Percentiles rank a stretch among this genome's conserved stretches.
phyloP scores from a whole-genome alignment of 2,329 filamentous ascomycete species.

The Fusarium haematococcum region DNA sequence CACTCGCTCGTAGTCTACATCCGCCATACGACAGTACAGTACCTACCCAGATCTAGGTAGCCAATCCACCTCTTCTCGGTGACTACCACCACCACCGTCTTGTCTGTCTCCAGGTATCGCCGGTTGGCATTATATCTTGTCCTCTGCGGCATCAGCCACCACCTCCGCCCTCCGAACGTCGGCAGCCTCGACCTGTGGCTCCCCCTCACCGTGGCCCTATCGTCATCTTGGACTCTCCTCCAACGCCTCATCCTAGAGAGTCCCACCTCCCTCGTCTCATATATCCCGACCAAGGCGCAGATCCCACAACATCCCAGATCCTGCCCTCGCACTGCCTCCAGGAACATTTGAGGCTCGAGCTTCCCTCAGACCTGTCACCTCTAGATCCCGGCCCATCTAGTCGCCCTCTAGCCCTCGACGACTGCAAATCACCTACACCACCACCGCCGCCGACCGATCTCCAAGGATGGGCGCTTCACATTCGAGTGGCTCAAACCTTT shows the following conservation, averaged over 20 bases:
- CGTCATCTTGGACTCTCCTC: background rate
- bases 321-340: background rate
- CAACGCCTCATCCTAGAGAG: constrained; percentile 13
- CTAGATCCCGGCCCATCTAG: constrained; percentile 1
- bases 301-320: constrained; percentile 29
- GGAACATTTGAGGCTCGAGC: constrained; percentile 18
- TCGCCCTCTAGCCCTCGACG: constrained; percentile 6
- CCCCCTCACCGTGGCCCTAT: constrained; percentile 25
- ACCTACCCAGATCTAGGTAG: constrained; percentile 22
- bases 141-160: constrained; percentile 5
- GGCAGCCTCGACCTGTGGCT: constrained; percentile 11
- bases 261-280: constrained; percentile 28
- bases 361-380: constrained; percentile 10
- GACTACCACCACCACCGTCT: constrained; percentile 33
- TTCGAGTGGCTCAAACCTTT: constrained; percentile 42
- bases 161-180: constrained; percentile 14
- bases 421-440: background rate
- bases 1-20: constrained; percentile 21
- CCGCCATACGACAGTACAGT: background rate
- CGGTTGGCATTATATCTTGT: constrained; percentile 7
- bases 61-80: constrained; percentile 19
- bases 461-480: constrained; percentile 50
- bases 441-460: constrained; percentile 33
- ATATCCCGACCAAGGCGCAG: constrained; percentile 19
- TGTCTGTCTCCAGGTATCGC: constrained; percentile 5